Conservation (phyloP, 1,284 basidiomycete genomes). For the Phlebopus sp. region DNA sequence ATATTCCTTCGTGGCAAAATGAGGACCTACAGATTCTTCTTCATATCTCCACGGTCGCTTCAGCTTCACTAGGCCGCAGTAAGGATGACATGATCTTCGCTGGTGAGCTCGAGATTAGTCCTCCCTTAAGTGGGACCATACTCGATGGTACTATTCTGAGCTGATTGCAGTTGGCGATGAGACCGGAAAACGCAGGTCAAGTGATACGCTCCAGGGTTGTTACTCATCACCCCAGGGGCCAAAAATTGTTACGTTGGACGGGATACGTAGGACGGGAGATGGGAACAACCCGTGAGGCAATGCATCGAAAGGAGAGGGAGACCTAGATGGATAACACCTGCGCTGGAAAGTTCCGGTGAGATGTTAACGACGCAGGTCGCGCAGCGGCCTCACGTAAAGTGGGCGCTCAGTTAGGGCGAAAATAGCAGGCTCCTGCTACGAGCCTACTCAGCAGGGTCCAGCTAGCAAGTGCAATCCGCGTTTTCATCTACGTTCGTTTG, state of each 20-base stretch:
- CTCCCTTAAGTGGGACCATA: too few relatives aligned
- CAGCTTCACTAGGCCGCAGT: too few relatives aligned
- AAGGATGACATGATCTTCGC: too few relatives aligned
- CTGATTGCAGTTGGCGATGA: too few relatives aligned
- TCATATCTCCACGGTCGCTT: too few relatives aligned
- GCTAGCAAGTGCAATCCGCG: background rate
- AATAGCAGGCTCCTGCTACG: background rate
- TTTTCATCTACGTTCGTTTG: background rate
- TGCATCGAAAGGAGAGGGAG: constrained; percentile 2
- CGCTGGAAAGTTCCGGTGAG: background rate
- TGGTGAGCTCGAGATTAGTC: too few relatives aligned
- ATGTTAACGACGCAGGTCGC: background rate
- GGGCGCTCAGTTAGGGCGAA: constrained; percentile 3
- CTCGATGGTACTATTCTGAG: too few relatives aligned
- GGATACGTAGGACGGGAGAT: background rate
- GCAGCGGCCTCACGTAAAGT: constrained; percentile 1
- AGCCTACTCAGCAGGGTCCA: background rate
- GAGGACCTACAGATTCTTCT: background rate
- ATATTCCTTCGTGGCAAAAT: background rate
- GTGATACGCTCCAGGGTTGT: constrained; percentile 14
- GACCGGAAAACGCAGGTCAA: constrained; percentile 7
- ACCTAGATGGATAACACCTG: constrained; percentile 14
- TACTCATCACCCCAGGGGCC: constrained; percentile 22
- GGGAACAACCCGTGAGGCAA: background rate
- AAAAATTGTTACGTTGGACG: constrained; percentile 4